Conservation (phyloP, 352 stramenopile genomes). For the Globisporangium carolinianum region DNA sequence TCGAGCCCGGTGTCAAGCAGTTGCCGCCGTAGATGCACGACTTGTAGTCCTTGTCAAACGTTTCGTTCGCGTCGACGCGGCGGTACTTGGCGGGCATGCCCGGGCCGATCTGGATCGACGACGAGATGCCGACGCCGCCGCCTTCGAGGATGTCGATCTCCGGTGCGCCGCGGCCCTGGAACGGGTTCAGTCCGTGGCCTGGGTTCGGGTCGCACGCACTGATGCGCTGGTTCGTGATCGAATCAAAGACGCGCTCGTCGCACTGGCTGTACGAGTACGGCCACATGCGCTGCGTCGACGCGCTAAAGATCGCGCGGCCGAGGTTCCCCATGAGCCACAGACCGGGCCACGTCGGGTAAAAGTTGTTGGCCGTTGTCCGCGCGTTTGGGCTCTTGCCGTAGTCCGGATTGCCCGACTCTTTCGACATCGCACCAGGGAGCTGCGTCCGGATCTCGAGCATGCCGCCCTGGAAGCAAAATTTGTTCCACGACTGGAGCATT, state of each 20-base stretch:
- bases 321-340: conserved; percentile 96
- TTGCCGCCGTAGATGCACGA: conserved; percentile 34
- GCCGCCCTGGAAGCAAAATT: conserved; percentile 93
- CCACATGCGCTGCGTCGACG: conserved; percentile 92
- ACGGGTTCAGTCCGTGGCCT: conserved; percentile 88
- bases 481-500: conserved; percentile 93
- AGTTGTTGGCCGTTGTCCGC: conserved; percentile 21
- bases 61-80: conserved; percentile 24
- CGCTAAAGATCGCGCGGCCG: conserved; percentile 91
- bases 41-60: conserved; percentile 16
- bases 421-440: conserved; percentile 76
- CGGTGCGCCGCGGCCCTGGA: conserved; percentile 85
- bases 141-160: conserved; percentile 96
- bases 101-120: conserved; percentile 68
- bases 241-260: conserved; percentile 77
- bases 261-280: conserved; percentile 94
- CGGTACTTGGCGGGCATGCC: conserved; percentile 50
- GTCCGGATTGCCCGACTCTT: conserved; percentile 57
- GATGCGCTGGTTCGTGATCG: conserved; percentile 52
- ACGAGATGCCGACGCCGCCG: conserved; percentile 54
- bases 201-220: conserved; percentile 88
- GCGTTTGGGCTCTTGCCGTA: conserved; percentile 69
- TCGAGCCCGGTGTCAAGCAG: conserved; percentile 43
- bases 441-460: conserved; percentile 90
- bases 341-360: conserved; percentile 88